phyloP scores from a whole-genome alignment of 75 land plant species.

The Cupressus sempervirens region DNA sequence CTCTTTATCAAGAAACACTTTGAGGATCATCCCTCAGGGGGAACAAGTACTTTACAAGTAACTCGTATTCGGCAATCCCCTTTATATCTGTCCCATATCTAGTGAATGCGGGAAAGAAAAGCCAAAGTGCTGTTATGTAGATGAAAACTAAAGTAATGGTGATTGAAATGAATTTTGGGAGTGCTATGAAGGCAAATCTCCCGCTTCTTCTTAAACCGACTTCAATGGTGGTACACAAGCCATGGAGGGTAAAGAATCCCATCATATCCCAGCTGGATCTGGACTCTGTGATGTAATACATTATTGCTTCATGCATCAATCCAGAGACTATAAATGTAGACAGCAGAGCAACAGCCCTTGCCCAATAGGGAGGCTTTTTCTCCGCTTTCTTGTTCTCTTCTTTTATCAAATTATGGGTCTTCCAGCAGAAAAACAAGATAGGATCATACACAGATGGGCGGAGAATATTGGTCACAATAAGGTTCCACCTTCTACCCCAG shows the following conservation, averaged over 20 bases:
- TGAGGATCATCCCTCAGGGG: neutral
- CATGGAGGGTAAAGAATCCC: slow-evolving; percentile 25
- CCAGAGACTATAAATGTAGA: slow-evolving; percentile 25
- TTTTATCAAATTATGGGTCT: neutral
- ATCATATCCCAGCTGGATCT: slow-evolving; percentile 15
- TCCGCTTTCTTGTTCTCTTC: neutral
- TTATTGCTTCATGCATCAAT: slow-evolving; percentile 19
- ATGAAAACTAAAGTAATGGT: slow-evolving; percentile 13
- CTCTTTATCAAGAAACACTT: neutral
- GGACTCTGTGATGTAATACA: slow-evolving; percentile 18
- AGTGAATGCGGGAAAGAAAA: slow-evolving; percentile 26
- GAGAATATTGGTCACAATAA: slow-evolving; percentile 30
- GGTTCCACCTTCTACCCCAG: slow-evolving; percentile 63
- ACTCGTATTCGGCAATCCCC: slow-evolving; percentile 15
- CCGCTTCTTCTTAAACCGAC: slow-evolving; percentile 8
- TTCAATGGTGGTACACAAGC: slow-evolving; percentile 12
- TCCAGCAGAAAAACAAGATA: slow-evolving; percentile 1
- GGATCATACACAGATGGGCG: slow-evolving; percentile 48
- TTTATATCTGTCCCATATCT: slow-evolving; percentile 8
- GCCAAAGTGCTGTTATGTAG: slow-evolving; percentile 24
- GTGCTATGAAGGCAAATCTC: neutral
- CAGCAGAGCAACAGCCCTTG: slow-evolving; percentile 14
- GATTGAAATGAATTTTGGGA: slow-evolving; percentile 9
- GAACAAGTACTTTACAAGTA: neutral
- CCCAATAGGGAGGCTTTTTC: slow-evolving; percentile 10